phyloP scores from a whole-genome alignment of 2,329 filamentous ascomycete genomes.

The Tolypocladium nubicola region DNA sequence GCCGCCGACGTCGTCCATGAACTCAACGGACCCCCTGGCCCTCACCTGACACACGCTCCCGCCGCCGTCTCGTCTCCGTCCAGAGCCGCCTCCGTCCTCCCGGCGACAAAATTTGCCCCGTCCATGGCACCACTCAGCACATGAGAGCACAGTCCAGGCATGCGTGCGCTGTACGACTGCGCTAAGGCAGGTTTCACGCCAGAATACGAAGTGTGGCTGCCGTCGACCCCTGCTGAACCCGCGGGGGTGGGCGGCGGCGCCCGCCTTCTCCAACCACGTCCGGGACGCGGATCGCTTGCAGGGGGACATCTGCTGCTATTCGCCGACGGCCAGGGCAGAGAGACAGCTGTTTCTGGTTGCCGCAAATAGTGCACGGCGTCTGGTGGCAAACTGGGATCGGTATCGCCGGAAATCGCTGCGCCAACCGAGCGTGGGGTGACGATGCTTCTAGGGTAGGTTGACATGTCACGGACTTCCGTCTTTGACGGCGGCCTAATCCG shows the following conservation, averaged over 20 bases:
- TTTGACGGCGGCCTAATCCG: too few species aligned
- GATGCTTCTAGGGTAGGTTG: background rate
- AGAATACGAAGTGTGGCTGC: background rate
- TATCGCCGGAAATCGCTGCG: background rate
- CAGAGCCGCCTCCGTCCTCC: background rate
- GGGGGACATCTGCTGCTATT: background rate
- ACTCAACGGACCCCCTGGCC: background rate
- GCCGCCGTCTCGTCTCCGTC: background rate
- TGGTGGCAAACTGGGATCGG: background rate
- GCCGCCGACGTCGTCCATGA: background rate
- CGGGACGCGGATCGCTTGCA: background rate
- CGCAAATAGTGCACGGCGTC: background rate
- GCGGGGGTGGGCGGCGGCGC: background rate
- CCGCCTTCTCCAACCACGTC: background rate
- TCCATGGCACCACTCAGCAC: background rate
- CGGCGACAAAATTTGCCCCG: too few species aligned
- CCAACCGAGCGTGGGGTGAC: background rate
- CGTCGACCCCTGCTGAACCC: background rate
- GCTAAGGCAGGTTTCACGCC: background rate
- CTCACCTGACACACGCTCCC: background rate
- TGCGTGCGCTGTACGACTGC: background rate
- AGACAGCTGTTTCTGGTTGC: background rate
- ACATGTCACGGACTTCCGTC: background rate
- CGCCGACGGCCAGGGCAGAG: background rate
- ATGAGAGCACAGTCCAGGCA: background rate